Base-by-base conservation (phyloP, 371 early-diverging fungal genomes). In the Cladochytrium tenue region DNA sequence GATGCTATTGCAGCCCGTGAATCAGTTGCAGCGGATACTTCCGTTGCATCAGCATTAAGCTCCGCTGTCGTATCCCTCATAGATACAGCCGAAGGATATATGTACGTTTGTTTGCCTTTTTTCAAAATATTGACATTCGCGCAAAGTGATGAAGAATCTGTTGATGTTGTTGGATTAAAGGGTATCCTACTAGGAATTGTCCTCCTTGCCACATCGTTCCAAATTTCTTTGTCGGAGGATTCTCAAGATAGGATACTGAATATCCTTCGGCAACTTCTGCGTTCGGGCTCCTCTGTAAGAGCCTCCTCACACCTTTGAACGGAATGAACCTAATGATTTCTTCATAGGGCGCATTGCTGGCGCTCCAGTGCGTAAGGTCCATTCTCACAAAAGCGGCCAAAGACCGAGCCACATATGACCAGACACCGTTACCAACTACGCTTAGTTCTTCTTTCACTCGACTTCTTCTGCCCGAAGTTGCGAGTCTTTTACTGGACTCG, bases 111-210 rank as follows among this genome's bases (percentile, higher is more conserved):
- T 23, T 13, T 10, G 31, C 53, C 13, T 28, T n/a, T 43, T 20
- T 43, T 20, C 13, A 43, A 20, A 20, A 43, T 43, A 20, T 20
- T 43, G 43, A 43, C 20, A 43, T 57, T 51, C 57, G 31, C n/a
- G 58, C 51, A 23, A 10, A 4, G 3, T 26, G 31, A 7, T 43
- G 50, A 5, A 57, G 55, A 23, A 67, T 55, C 25, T 53, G 34
- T 28, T 17, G 67, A 73, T 32, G 10, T 32, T 3, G 32, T 62
- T 3, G 52, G 53, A 3, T 57, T 70, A 31, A 68, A 65, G 59
- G 68, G 69, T 51, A 27, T 63, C 13, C 27, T 73, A 5, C 56
- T 76, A 20, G 76, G 59, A 10, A 33, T 62, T 34, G 62, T 70
- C 10, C 34, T 76, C 32, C 32, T 71, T 32, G 15, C 35, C 17